These are phyloP conservation scores for Phytophthora uliginosa DNA, from an alignment of 352 stramenopile genomes.

Conservation along the genomic window DNA sequence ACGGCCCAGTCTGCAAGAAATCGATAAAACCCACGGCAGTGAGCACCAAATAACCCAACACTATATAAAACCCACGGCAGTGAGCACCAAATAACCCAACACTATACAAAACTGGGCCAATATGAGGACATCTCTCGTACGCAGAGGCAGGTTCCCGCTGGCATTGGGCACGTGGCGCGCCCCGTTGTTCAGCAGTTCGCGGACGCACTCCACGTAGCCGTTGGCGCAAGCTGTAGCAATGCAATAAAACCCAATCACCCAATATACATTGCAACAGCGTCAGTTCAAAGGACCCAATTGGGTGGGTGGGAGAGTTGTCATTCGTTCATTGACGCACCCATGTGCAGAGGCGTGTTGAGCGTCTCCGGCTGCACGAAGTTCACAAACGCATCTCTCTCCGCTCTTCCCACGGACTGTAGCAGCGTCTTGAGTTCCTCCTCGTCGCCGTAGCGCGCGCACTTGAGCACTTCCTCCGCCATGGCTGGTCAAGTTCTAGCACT, in stretches of 20 bases:
- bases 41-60: not conserved
- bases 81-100: not conserved
- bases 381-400: constrained; percentile 45
- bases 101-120: not conserved
- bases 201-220: constrained; percentile 71
- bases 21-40: not conserved
- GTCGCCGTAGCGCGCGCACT: constrained; percentile 81
- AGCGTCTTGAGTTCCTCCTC: constrained; percentile 65
- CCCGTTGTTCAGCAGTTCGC: constrained; percentile 63
- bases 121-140: constrained; percentile 40
- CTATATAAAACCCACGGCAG: not conserved
- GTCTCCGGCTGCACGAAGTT: constrained; percentile 85
- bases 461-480: constrained; percentile 67
- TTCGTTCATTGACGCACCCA: constrained; percentile 47
- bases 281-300: not conserved
- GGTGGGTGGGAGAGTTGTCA: not conserved
- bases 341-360: constrained; percentile 87
- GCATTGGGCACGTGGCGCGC: constrained; percentile 74
- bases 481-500: not conserved
- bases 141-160: constrained; percentile 81
- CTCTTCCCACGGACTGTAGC: constrained; percentile 33
- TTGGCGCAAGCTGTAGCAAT: constrained; percentile 76
- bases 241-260: not conserved
- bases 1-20: constrained; percentile 80
- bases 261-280: not conserved